phyloP scores from a whole-genome alignment of 345 rosid genomes.

The Eucalyptus fibrosa region DNA sequence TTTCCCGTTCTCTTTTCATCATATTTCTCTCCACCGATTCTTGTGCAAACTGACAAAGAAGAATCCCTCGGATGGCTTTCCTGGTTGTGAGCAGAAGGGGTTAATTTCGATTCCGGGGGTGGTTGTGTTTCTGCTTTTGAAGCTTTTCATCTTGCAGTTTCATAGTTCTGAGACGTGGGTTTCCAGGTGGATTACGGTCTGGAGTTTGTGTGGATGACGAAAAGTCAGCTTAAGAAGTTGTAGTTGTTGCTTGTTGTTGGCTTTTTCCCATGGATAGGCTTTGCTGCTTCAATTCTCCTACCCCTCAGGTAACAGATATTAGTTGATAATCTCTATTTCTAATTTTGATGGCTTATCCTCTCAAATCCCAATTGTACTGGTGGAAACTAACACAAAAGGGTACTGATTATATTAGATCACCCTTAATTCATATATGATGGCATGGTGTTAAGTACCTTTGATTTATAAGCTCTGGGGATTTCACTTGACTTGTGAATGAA shows the following conservation, averaged over 20 bases:
- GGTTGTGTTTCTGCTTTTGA: not conserved
- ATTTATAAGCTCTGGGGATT: not conserved
- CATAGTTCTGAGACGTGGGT: not conserved
- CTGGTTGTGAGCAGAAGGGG: not conserved
- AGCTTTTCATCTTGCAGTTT: not conserved
- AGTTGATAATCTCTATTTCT: not conserved
- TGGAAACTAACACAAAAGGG: not conserved
- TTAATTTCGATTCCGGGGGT: not conserved
- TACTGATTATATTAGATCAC: not conserved
- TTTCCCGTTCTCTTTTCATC: not conserved
- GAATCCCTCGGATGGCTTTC: not conserved
- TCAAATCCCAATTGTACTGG: not conserved
- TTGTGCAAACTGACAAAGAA: not conserved
- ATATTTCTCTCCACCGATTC: not conserved
- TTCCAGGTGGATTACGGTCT: not conserved
- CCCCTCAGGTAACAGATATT: not conserved
- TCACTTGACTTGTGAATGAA: not conserved
- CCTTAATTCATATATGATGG: not conserved
- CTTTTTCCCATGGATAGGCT: not conserved
- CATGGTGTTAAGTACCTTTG: not conserved
- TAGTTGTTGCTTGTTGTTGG: not conserved
- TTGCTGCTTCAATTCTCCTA: not conserved
- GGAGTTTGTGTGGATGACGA: not conserved
- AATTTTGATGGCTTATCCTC: not conserved
- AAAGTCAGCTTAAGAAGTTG: not conserved